These are phyloP conservation scores for Hericium rajendrae DNA, from an alignment of 768 basidiomycete genomes.

Conservation along the genomic window DNA sequence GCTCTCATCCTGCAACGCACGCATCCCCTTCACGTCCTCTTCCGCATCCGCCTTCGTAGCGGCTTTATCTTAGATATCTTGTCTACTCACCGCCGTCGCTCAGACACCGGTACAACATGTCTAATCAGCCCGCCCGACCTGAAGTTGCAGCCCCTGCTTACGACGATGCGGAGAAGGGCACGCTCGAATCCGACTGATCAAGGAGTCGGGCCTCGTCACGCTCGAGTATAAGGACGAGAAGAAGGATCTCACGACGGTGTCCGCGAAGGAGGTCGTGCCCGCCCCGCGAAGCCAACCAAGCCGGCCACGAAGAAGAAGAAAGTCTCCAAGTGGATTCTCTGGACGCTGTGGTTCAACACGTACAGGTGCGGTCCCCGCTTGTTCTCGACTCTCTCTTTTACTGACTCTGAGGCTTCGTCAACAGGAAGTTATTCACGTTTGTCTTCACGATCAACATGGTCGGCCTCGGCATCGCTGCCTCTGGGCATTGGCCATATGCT, in stretches of 20 bases:
- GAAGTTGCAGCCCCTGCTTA: slow-evolving; percentile 15
- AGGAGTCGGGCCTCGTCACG: slow-evolving; percentile 1
- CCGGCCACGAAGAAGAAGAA: slow-evolving; percentile 42
- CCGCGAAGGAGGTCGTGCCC: slow-evolving; percentile 26
- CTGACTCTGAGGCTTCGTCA: slow-evolving; percentile 1
- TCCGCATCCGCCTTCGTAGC: not conserved
- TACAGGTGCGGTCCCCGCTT: slow-evolving; percentile 42
- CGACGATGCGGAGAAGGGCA: slow-evolving; percentile 23
- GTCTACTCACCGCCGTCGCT: not conserved
- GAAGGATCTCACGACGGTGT: slow-evolving; percentile 22
- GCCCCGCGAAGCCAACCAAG: slow-evolving; percentile 20
- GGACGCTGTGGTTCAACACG: slow-evolving; percentile 70
- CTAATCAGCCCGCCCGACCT: slow-evolving; percentile 7
- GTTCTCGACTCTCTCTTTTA: not conserved
- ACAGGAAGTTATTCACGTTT: slow-evolving; percentile 69
- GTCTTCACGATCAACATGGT: slow-evolving; percentile 50
- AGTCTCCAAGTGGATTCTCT: slow-evolving; percentile 48
- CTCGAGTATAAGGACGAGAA: slow-evolving; percentile 12
- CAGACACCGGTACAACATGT: slow-evolving; percentile 12
- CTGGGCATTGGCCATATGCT: slow-evolving; percentile 61
- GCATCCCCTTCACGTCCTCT: not conserved
- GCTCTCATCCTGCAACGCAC: not conserved
- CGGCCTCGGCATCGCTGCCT: slow-evolving; percentile 49
- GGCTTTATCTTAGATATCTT: not conserved
- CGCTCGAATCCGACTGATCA: slow-evolving; percentile 13